Conservation (phyloP, 1,284 basidiomycete genomes). For the Cutaneotrichosporon sp. region DNA sequence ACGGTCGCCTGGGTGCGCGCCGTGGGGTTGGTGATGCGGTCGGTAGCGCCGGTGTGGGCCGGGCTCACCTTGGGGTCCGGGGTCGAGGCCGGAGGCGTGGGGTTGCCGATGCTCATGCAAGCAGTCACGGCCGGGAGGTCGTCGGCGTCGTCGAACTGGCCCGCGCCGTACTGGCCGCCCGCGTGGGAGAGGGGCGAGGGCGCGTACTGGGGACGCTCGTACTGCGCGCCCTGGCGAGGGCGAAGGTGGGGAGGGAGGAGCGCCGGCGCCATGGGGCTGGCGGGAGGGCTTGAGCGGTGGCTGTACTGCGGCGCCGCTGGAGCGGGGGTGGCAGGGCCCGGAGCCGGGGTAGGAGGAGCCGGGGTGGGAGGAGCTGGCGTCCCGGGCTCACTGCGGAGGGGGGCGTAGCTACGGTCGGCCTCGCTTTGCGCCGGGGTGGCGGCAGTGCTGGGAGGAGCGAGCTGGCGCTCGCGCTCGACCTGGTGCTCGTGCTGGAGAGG, state of each 20-base stretch:
- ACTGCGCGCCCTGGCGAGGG: background rate
- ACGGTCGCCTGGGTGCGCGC: too few species aligned
- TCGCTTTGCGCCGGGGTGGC: background rate
- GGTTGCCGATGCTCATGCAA: too few species aligned
- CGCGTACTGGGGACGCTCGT: background rate
- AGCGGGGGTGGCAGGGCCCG: too few species aligned
- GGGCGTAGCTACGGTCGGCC: background rate
- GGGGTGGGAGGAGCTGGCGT: background rate
- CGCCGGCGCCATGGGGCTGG: background rate
- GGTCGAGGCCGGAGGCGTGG: too few species aligned
- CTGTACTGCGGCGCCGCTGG: too few species aligned
- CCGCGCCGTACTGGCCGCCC: background rate
- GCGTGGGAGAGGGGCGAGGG: background rate
- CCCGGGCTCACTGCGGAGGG: background rate
- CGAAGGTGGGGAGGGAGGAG: background rate
- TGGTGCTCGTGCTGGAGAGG: too few species aligned
- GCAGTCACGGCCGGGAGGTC: background rate
- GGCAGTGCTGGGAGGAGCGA: background rate
- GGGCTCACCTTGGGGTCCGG: too few species aligned
- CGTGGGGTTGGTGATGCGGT: too few species aligned
- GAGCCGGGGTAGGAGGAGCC: too few species aligned
- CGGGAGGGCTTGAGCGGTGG: background rate
- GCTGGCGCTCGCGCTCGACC: background rate
- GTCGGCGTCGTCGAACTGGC: constrained; percentile 1
- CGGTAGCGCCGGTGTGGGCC: too few species aligned